Evolutionary conservation across 164 flowering plant species (phyloP).

Genomic region (Protea cynaroides): DNA sequence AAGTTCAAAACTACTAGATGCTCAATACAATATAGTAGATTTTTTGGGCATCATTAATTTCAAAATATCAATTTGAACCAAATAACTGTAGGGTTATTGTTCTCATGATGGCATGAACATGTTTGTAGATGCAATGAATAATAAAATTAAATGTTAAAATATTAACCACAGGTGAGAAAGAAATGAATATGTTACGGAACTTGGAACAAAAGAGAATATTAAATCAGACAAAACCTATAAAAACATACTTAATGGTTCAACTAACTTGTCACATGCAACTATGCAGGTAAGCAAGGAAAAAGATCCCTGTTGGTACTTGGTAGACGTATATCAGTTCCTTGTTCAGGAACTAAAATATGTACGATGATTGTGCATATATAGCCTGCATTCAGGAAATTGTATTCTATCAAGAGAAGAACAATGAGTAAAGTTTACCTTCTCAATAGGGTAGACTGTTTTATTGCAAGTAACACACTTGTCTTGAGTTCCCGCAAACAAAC

Average conservation of each 20-base stretch:
- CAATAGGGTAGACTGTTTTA: conserved; percentile 89
- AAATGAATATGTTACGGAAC: neutral
- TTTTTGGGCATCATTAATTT: too few relatives aligned
- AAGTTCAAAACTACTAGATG: too few relatives aligned
- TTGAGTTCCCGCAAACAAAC: conserved; percentile 87
- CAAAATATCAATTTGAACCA: too few relatives aligned
- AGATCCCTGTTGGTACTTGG: neutral
- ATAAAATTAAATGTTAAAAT: too few relatives aligned
- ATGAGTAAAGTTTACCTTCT: conserved; percentile 32
- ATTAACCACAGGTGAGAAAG: too few relatives aligned
- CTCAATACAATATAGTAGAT: too few relatives aligned
- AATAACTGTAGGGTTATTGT: too few relatives aligned
- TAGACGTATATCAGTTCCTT: neutral
- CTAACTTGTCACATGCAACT: neutral
- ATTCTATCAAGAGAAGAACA: neutral
- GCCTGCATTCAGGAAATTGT: too few relatives aligned
- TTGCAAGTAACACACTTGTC: conserved; percentile 91
- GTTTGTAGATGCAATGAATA: too few relatives aligned
- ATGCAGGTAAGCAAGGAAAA: neutral
- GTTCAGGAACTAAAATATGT: neutral
- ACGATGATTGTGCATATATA: too few relatives aligned
- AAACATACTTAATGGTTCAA: neutral
- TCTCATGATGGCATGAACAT: too few relatives aligned
- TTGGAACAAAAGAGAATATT: neutral
- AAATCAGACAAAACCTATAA: too few relatives aligned